Evolutionary conservation across 176 grass and related monocot genomes (phyloP).

Genomic region (Phyllostachys edulis): DNA sequence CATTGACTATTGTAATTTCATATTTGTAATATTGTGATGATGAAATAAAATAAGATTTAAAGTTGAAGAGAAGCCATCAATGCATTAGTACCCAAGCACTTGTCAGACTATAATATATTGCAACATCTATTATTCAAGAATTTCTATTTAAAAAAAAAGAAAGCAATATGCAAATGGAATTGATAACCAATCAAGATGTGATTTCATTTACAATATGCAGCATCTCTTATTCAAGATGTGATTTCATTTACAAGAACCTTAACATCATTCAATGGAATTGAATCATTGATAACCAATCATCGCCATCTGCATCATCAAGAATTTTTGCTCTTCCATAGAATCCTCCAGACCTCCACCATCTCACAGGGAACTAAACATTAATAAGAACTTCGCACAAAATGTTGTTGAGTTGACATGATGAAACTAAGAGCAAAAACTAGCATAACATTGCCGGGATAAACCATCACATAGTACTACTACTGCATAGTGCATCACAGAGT

Average conservation of each 20-base stretch:
- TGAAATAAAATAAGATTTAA: too few relatives aligned
- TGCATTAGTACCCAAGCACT: slow-evolving; percentile 40
- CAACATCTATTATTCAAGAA: slow-evolving; percentile 5
- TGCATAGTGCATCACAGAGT: too few relatives aligned
- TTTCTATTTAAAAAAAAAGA: background rate
- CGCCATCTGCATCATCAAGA: slow-evolving; percentile 70
- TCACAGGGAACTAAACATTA: slow-evolving; percentile 23
- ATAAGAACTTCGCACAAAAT: too few relatives aligned
- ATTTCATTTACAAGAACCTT: slow-evolving; percentile 88
- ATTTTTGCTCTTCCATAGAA: slow-evolving; percentile 79
- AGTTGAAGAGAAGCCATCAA: too few relatives aligned
- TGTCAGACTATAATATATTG: slow-evolving; percentile 43
- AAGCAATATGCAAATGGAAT: slow-evolving; percentile 7
- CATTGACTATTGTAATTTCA: too few relatives aligned
- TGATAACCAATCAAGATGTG: too few relatives aligned
- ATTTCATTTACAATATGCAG: too few relatives aligned
- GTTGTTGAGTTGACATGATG: too few relatives aligned
- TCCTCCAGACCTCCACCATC: slow-evolving; percentile 80
- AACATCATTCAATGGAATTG: slow-evolving; percentile 63
- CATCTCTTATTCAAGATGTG: slow-evolving; percentile 71
- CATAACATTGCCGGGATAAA: too few relatives aligned
- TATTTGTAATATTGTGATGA: too few relatives aligned
- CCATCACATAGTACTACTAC: too few relatives aligned
- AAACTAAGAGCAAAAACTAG: too few relatives aligned
- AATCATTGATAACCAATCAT: slow-evolving; percentile 70